phyloP scores from a whole-genome alignment of 441 rosid species.

The Brassica hybrid region DNA sequence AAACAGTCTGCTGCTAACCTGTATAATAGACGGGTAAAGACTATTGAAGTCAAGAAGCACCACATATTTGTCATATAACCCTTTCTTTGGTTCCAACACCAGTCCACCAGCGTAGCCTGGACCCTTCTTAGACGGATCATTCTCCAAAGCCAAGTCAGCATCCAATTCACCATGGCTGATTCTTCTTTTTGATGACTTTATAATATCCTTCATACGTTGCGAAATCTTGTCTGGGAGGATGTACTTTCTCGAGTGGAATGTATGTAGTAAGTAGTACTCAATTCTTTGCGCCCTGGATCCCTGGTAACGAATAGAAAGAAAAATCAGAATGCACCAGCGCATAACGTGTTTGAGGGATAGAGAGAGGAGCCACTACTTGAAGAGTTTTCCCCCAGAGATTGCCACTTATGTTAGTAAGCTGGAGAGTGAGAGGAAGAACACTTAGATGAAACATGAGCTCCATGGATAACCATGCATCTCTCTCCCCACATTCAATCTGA shows the following conservation, averaged over 20 bases:
- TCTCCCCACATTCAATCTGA: constrained; percentile 96
- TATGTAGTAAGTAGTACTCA: constrained; percentile 92
- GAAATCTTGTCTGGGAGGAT: constrained; percentile 91
- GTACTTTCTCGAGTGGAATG: constrained; percentile 88
- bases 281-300: constrained; percentile 98
- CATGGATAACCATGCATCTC: constrained; percentile 98
- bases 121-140: constrained; percentile 72
- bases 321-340: constrained; percentile 27
- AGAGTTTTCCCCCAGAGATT: constrained; percentile 99
- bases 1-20: constrained; percentile 59
- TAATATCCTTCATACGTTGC: constrained; percentile 59
- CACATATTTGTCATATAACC: constrained; percentile 90
- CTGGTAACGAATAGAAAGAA: constrained; percentile 48
- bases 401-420: constrained; percentile 96
- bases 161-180: constrained; percentile 53
- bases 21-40: constrained; percentile 98
- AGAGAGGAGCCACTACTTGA: constrained; percentile 63
- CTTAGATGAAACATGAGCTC: constrained; percentile 98
- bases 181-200: constrained; percentile 63
- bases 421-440: constrained; percentile 97
- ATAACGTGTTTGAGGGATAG: neutral
- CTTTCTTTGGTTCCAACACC: constrained; percentile 97
- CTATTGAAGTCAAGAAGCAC: constrained; percentile 97
- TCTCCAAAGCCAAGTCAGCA: constrained; percentile 51
- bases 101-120: constrained; percentile 95